Evolutionary conservation across 495 filamentous ascomycete species (phyloP), one percentile per base, ranked within the genome.

Genomic region (Glarea lozoyensis): DNA sequence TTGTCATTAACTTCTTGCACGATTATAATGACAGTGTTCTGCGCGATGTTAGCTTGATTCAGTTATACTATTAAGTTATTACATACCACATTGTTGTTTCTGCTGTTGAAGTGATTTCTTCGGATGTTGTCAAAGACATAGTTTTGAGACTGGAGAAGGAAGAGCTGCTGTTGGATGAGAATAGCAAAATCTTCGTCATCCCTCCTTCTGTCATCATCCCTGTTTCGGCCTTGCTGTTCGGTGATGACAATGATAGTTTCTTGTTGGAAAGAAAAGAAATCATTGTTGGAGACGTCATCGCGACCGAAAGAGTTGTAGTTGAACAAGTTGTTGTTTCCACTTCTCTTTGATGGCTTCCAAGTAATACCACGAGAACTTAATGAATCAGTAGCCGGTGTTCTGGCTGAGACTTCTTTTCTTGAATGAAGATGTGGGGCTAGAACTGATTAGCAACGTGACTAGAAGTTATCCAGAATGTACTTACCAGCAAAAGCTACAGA

Each of bases 71-170:
- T 7, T 6, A 13, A 6, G 5, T 9, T 37, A 20, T 10, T 7
- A 54, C 53, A 23, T 40, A 52, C 46, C 35, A 53, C 53, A 31
- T 53, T 46, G 42, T 40, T 50, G 42, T 56, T 53, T 10, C 35
- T 42, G 19, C 49, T 47, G 13, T 37, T 47, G 40, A 46, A 49
- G 18, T 52, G 51, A 17, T 56, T 56, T 23, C 27, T 49, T 20
- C 53, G 53, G 31, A 56, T 49, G 35, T 56, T 56, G 39, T 56
- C 49, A 9, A 49, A 29, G 9, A 43, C 37, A 32, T 4, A 53
- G 25, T 19, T 48, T 37, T 29, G 22, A 1, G 10, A 30, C 23
- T 37, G 35, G 17, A 40, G 40, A n/a, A 27, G 22, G 9, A 43
- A 18, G 3, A 50, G 12, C 27, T 45, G 19, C 22, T 52, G 11